A percentile compares a stretch with the other conserved stretches of the same genome.
These are phyloP conservation scores for Debaryomycetaceae sp. DNA, from an alignment of 1,139 yeast species.

Conservation along the genomic window DNA sequence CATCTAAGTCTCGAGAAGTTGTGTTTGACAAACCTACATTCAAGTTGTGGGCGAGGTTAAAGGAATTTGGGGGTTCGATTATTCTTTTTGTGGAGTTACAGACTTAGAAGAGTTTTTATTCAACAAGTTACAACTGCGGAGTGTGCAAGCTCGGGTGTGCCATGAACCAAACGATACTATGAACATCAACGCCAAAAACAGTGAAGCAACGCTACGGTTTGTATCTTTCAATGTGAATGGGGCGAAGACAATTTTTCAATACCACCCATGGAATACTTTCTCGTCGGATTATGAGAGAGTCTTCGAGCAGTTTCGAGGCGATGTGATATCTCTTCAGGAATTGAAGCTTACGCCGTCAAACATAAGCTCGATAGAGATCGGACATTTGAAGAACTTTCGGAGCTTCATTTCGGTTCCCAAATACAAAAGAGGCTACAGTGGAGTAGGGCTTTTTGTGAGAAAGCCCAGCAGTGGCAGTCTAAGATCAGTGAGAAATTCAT, in stretches of 20 bases:
- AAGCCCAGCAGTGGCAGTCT: constrained; percentile 42
- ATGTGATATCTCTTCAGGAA: constrained; percentile 81
- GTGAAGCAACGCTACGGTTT: constrained; percentile 31
- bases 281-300: constrained; percentile 45
- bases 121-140: too few relatives aligned
- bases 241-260: constrained; percentile 70
- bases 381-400: constrained; percentile 53
- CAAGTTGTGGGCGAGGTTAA: too few relatives aligned
- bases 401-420: constrained; percentile 71
- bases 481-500: constrained; percentile 23
- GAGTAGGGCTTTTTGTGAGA: constrained; percentile 83
- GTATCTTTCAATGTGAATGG: constrained; percentile 88
- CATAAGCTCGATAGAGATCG: constrained; percentile 45
- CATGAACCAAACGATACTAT: too few relatives aligned
- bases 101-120: too few relatives aligned
- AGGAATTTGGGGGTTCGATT: too few relatives aligned
- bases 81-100: too few relatives aligned
- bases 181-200: background rate
- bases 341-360: constrained; percentile 61
- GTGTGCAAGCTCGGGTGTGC: too few relatives aligned
- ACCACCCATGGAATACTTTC: constrained; percentile 73
- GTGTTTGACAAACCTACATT: too few relatives aligned
- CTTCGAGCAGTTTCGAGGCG: constrained; percentile 61
- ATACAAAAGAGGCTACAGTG: constrained; percentile 77
- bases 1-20: too few relatives aligned